phyloP scores from a whole-genome alignment of 345 rosid genomes.

The Trapa incisa region DNA sequence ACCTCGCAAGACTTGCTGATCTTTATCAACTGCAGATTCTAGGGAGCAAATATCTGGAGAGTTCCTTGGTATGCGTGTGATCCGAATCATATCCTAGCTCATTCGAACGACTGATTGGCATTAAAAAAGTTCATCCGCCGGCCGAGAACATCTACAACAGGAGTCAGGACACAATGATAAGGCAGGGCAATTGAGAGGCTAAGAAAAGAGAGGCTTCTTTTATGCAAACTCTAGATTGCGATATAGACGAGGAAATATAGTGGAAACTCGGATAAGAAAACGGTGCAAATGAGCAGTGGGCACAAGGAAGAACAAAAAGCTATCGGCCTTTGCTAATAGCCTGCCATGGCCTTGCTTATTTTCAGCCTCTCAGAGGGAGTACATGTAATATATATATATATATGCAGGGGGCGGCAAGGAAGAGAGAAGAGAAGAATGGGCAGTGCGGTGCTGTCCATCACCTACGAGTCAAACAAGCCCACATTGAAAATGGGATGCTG shows the following conservation, averaged over 20 bases:
- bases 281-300: no score
- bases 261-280: not conserved
- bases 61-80: not conserved
- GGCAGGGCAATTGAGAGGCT: not conserved
- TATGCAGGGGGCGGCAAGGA: not conserved
- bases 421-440: not conserved
- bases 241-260: not conserved
- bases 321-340: no score
- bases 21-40: not conserved
- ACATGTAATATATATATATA: no score
- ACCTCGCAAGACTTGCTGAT: not conserved
- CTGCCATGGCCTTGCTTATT: no score
- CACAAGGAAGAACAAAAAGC: no score
- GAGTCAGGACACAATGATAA: not conserved
- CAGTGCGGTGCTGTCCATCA: not conserved
- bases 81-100: not conserved
- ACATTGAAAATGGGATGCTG: not conserved
- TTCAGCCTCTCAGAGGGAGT: not conserved
- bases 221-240: not conserved
- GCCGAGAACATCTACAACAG: not conserved
- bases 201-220: not conserved
- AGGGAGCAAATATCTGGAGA: not conserved
- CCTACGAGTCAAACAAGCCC: conserved; percentile 30
- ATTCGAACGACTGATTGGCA: no score
- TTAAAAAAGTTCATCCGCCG: no score